phyloP scores from a whole-genome alignment of 495 filamentous ascomycete genomes.

The Penicillium arizonense region DNA sequence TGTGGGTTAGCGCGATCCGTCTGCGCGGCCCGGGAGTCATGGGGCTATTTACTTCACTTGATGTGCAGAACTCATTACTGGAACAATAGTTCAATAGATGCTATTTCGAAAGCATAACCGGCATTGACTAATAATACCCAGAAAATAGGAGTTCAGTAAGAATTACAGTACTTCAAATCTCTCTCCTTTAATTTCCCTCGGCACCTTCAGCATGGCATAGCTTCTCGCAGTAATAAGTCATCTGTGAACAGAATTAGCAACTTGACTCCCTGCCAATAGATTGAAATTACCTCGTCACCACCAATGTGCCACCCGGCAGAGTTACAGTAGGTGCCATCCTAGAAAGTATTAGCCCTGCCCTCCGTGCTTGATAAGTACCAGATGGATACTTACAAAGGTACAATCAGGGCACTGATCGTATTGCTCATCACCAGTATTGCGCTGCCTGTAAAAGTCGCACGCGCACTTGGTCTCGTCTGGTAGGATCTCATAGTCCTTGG shows the following conservation, averaged over 20 bases:
- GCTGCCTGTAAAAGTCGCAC: conserved; percentile 19
- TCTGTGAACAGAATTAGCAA: not conserved
- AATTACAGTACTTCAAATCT: not conserved
- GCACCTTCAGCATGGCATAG: not conserved
- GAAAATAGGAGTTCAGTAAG: no score
- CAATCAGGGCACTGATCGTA: conserved; percentile 26
- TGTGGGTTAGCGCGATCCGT: no score
- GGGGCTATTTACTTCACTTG: no score
- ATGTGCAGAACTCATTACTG: no score
- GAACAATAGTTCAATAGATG: no score
- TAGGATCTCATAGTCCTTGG: conserved; percentile 5
- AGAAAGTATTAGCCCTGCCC: conserved; percentile 7
- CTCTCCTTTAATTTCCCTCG: not conserved
- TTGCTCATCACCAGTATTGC: conserved; percentile 22
- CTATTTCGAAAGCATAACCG: no score
- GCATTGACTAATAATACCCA: no score
- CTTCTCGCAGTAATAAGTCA: not conserved
- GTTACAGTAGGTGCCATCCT: conserved; percentile 15
- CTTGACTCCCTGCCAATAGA: not conserved
- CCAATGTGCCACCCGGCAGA: conserved; percentile 17
- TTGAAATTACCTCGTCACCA: conserved; percentile 10
- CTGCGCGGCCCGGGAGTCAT: no score
- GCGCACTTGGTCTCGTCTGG: conserved; percentile 8
- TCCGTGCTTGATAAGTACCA: not conserved
- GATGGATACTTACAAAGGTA: conserved; percentile 1